A percentile compares a stretch with the other conserved stretches of the same genome.
These are phyloP conservation scores for Aspergillus unguis DNA, from an alignment of 2,329 filamentous ascomycete genomes.

Conservation along the genomic window DNA sequence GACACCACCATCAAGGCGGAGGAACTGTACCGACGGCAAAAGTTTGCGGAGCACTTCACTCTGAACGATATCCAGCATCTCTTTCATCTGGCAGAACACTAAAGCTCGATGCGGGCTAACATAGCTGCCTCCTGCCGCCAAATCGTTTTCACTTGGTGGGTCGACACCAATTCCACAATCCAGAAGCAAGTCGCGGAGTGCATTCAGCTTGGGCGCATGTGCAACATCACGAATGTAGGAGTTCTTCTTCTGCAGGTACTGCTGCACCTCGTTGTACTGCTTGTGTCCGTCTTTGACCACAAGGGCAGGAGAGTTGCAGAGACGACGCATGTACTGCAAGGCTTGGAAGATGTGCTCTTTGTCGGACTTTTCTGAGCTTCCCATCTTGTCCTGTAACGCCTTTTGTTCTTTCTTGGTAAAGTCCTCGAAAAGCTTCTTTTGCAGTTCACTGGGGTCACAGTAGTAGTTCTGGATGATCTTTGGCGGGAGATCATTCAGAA, in stretches of 20 bases:
- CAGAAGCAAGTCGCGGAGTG: constrained; percentile 87
- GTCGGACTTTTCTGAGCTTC: constrained; percentile 80
- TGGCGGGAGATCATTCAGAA: constrained; percentile 89
- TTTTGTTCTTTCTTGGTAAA: constrained; percentile 93
- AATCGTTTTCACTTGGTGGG: constrained; percentile 50
- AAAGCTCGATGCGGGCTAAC: constrained; percentile 95
- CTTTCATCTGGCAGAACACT: constrained; percentile 99
- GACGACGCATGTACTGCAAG: constrained; percentile 97
- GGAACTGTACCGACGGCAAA: constrained; percentile 86
- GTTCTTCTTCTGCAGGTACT: constrained; percentile 71
- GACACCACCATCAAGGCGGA: constrained; percentile 90
- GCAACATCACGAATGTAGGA: constrained; percentile 78
- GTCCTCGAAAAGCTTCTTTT: constrained; percentile 93
- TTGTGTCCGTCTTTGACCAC: constrained; percentile 94
- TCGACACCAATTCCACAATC: constrained; percentile 94
- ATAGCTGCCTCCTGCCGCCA: constrained; percentile 65
- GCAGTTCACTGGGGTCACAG: constrained; percentile 92
- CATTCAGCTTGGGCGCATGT: constrained; percentile 90
- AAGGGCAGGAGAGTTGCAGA: constrained; percentile 94
- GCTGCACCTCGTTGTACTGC: constrained; percentile 83
- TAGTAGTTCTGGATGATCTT: constrained; percentile 99
- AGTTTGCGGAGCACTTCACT: constrained; percentile 85
- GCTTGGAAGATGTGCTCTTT: constrained; percentile 99
- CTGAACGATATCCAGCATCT: constrained; percentile 99
- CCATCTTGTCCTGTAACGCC: constrained; percentile 78